phyloP scores from a whole-genome alignment of 805 yeast genomes.

The Saccharomycopsis sp. region DNA sequence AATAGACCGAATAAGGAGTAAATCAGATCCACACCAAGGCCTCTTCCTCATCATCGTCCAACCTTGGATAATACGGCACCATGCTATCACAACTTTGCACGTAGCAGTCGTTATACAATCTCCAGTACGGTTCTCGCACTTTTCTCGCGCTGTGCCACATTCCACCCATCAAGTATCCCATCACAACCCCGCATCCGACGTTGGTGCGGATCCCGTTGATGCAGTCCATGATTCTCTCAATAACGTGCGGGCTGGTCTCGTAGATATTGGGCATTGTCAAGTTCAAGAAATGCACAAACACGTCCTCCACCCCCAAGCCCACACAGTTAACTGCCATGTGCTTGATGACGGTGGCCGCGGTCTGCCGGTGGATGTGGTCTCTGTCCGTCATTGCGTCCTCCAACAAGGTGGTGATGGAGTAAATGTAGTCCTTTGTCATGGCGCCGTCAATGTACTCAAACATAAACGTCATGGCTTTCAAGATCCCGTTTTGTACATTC shows the following conservation, averaged over 20 bases:
- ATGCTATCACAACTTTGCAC: conserved; percentile 64
- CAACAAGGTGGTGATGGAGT: conserved; percentile 65
- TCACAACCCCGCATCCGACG: conserved; percentile 64
- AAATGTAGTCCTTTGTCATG: conserved; percentile 70
- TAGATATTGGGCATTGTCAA: conserved; percentile 79
- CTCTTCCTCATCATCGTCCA: too few relatives aligned
- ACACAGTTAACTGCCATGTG: conserved; percentile 73
- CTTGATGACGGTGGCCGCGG: conserved; percentile 80
- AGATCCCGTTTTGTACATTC: conserved; percentile 90
- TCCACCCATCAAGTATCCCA: conserved; percentile 80
- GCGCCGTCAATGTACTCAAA: conserved; percentile 80
- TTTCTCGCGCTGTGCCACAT: conserved; percentile 87
- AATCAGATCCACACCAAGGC: too few relatives aligned
- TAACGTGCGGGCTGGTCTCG: conserved; percentile 95
- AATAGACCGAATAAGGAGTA: too few relatives aligned
- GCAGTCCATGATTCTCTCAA: conserved; percentile 70
- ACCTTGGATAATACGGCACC: conserved; percentile 87
- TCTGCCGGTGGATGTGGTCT: conserved; percentile 89
- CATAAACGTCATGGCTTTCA: conserved; percentile 83
- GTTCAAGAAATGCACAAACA: conserved; percentile 75
- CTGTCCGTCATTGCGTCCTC: conserved; percentile 88
- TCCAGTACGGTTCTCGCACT: conserved; percentile 84
- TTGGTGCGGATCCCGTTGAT: conserved; percentile 63
- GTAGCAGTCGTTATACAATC: conserved; percentile 65
- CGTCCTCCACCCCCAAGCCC: conserved; percentile 71